A percentile compares a stretch with the other conserved stretches of the same genome.
phyloP scores from a whole-genome alignment of 2,329 filamentous ascomycete genomes.

The Fusarium sp. region DNA sequence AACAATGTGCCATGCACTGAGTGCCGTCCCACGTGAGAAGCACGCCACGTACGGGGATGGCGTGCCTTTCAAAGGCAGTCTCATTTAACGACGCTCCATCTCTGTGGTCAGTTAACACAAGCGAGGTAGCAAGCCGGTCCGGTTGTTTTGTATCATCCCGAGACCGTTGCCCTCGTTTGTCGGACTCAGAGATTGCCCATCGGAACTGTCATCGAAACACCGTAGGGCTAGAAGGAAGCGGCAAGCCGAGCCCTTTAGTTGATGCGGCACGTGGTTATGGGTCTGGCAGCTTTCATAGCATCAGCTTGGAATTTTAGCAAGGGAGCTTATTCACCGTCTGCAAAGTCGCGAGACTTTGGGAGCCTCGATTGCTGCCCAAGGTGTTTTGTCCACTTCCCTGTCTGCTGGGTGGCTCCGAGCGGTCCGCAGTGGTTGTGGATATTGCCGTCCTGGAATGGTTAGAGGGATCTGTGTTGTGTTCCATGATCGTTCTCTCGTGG shows the following conservation, averaged over 20 bases:
- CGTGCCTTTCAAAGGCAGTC: not conserved
- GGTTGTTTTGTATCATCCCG: slow-evolving; percentile 6
- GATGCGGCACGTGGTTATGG: slow-evolving; percentile 6
- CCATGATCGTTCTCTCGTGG: slow-evolving; percentile 36
- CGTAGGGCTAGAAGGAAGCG: slow-evolving; percentile 26
- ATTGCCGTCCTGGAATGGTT: slow-evolving; percentile 35
- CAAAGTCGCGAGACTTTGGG: not conserved
- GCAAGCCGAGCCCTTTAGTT: slow-evolving; percentile 1
- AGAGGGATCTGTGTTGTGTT: slow-evolving; percentile 33
- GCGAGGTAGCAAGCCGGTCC: slow-evolving; percentile 2
- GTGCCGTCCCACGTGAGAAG: slow-evolving; percentile 32
- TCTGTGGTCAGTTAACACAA: not conserved
- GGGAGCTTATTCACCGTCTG: not conserved
- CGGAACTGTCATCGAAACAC: not conserved
- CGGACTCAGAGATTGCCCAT: not conserved
- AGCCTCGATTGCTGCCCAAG: slow-evolving; percentile 3
- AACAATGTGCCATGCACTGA: slow-evolving; percentile 19
- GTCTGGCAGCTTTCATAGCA: slow-evolving; percentile 2
- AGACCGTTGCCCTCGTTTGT: slow-evolving; percentile 5
- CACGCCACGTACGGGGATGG: slow-evolving; percentile 28
- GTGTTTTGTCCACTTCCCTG: slow-evolving; percentile 7
- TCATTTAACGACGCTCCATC: slow-evolving; percentile 16
- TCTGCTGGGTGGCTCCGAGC: slow-evolving; percentile 7
- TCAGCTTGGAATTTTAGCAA: not conserved
- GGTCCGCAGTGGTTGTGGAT: slow-evolving; percentile 30